Evolutionary conservation across 345 rosid species (phyloP), one percentile per base, ranked within the genome.

Genomic region (Camelina hispida): DNA sequence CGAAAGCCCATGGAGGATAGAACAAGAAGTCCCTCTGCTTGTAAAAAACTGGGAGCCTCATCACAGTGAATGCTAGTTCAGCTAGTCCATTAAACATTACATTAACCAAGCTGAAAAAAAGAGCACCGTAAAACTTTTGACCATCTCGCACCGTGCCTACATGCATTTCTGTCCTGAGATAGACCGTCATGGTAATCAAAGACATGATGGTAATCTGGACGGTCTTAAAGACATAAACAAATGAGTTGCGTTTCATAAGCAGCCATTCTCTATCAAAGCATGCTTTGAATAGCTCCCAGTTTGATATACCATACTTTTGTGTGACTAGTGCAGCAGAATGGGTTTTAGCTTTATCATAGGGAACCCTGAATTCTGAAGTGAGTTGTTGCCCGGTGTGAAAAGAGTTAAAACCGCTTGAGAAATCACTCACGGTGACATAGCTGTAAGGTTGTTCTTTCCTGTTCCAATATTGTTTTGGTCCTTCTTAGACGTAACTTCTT

Each of bases 381-480:
- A 90, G 74, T 44, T 66, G 69, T 17, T 77, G 74, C 8, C 96
- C 93, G 6, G 69, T 43, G 62, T 77, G 84, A 62, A 86, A 88
- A 46, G 93, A 84, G 1, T 58, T 57, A 76, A 80, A 90, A 13
- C 84, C 87, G 9, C 30, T 64, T 3, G 75, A 81, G n/a, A 88
- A 88, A 10, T 85, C 83, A 25, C 80, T 53, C 14, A 78, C 91
- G 4, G 93, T 78, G 5, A 87, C 48, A n/a, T 79, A 87, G 43
- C 66, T 76, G 65, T 84, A 88, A 65, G 87, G 84, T 62, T 83
- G 84, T 16, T 84, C 67, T 75, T 51, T 80, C 60, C 60, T 82
- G 69, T 50, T 83, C 96, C 93, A 90, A 34, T 90, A 90, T 67
- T 87, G 96, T 35, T 85, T 73, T 90, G 96, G 71, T 90, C 96